Base-by-base conservation (phyloP, 1,284 basidiomycete species). In the Sporisorium graminicola region DNA sequence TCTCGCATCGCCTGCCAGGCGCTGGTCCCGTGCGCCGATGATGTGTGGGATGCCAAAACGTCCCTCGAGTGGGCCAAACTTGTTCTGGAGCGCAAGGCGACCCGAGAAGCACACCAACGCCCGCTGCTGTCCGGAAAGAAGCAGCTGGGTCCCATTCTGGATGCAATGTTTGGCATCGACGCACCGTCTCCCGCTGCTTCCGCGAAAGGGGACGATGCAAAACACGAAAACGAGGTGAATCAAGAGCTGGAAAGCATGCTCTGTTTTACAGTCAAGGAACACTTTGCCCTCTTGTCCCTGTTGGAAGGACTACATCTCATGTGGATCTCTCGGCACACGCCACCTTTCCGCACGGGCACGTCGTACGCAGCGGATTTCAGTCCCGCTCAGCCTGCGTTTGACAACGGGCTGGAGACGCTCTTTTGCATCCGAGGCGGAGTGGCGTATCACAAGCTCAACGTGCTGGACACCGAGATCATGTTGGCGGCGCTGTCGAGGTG, bases 1-100 rank as follows among this genome's bases (percentile, higher is more conserved):
- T 37, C 44, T 1, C 46, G 62, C 14, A 57, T 76, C 26, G 58
- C 60, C 3, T 67, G 65, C 31, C 73, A 76, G 60, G 68, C 73
- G 42, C 55, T 76, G 10, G 57, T 71, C 9, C 68, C 73, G n/a
- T 60, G 68, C 29, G 64, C 73, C 5, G 73, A 76, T 31, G 57
- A 66, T 22, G 61, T 76, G 2, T 76, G 73, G 73, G 73, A 76
- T 50, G 73, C 73, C 22, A 70, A 61, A 40, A 66, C 64, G 24
- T 69, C 73, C 9, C 65, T 71, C 61, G 68, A 71, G 24, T 76
- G 73, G 73, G 73, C 73, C 5, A 64, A 52, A 22, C 42, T 68
- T 18, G 68, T 76, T 40, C 55, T 76, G 18, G 68, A 76, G 40
- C 56, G 70, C 53, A 74, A 74, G 40, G 55, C 63, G 18, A 66